Conservation (phyloP, 2,329 filamentous ascomycete species). For the Alternaria panax region DNA sequence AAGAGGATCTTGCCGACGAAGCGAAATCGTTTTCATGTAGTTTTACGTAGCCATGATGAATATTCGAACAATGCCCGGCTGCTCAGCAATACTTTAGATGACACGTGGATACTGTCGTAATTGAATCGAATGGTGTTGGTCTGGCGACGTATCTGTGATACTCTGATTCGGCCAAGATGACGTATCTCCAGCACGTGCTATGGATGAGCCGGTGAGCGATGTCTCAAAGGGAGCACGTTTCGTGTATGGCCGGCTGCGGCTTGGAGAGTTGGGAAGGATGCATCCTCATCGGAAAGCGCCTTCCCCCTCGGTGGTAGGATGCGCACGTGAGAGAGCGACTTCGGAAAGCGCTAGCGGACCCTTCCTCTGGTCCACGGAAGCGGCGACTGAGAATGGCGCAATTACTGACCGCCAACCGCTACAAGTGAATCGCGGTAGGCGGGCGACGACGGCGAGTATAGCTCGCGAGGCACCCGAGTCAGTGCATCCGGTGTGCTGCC, state of each 20-base stretch:
- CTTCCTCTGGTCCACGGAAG: slow-evolving; percentile 4
- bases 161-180: background rate
- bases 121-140: too few relatives aligned
- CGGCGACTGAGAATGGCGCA: slow-evolving; percentile 19
- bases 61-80: too few relatives aligned
- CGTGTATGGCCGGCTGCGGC: background rate
- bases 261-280: background rate
- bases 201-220: too few relatives aligned
- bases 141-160: background rate
- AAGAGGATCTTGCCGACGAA: too few relatives aligned
- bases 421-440: background rate
- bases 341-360: slow-evolving; percentile 16
- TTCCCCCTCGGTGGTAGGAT: slow-evolving; percentile 4
- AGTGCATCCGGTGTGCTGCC: background rate
- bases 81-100: too few relatives aligned
- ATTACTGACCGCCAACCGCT: slow-evolving; percentile 10
- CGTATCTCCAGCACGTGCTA: background rate
- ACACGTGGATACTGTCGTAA: too few relatives aligned
- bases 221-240: too few relatives aligned
- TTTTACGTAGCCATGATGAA: too few relatives aligned
- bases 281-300: background rate
- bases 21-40: too few relatives aligned
- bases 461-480: background rate
- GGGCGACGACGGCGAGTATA: background rate
- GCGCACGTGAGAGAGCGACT: slow-evolving; percentile 23